Percentiles rank a stretch among this genome's conserved stretches.
Evolutionary conservation across 192 early-diverging fungal species (phyloP).

Genomic region (Oehlia diaphana): DNA sequence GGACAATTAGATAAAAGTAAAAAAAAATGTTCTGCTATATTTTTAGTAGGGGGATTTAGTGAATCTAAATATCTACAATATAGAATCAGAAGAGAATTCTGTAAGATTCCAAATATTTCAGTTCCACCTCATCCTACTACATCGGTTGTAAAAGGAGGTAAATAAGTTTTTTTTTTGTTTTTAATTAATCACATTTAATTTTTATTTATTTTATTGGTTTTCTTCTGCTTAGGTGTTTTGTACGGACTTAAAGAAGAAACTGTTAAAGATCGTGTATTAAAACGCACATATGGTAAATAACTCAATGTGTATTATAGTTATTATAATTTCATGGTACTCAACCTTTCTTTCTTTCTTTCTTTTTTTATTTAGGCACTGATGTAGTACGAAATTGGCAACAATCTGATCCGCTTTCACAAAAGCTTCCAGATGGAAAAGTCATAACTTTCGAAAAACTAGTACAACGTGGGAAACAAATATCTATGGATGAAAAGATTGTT

Average conservation of each 20-base stretch:
- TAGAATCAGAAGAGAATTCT: slow-evolving; percentile 50
- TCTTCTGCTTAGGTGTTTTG: no score
- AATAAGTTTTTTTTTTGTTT: no score
- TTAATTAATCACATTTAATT: no score
- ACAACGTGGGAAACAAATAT: neutral
- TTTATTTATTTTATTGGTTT: no score
- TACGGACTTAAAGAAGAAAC: no score
- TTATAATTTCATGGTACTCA: no score
- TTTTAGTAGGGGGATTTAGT: slow-evolving; percentile 45
- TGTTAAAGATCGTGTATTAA: no score
- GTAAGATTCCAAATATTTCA: slow-evolving; percentile 44
- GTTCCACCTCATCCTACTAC: slow-evolving; percentile 39
- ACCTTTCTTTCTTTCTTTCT: no score
- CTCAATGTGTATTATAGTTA: no score
- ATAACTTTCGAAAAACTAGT: neutral
- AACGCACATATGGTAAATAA: no score
- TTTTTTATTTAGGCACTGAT: neutral
- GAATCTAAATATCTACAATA: slow-evolving; percentile 44
- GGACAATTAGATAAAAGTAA: slow-evolving; percentile 28
- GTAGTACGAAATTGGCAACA: neutral
- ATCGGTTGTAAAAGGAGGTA: slow-evolving; percentile 50
- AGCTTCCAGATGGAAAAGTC: neutral
- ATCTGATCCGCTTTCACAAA: neutral
- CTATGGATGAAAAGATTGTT: neutral
- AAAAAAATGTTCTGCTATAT: slow-evolving; percentile 38